Evolutionary conservation across 2,329 filamentous ascomycete species (phyloP).

Genomic region (Exophiala oligosperma): DNA sequence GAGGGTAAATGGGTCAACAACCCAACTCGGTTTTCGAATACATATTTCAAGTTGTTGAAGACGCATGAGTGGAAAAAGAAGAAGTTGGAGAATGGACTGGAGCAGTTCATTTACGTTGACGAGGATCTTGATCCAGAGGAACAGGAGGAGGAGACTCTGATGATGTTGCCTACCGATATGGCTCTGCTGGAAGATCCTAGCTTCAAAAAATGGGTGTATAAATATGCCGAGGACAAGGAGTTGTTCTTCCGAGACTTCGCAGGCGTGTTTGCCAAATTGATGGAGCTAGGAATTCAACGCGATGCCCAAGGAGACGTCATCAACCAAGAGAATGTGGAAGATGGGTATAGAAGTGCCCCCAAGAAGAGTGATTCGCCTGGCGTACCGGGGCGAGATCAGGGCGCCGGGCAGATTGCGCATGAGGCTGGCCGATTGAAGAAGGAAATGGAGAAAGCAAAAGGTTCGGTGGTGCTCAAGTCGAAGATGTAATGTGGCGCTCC

Average conservation of each 20-base stretch:
- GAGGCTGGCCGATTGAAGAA: conserved; percentile 16
- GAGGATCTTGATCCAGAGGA: conserved; percentile 34
- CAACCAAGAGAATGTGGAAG: conserved; percentile 59
- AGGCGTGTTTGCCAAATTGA: conserved; percentile 59
- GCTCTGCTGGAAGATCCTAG: conserved; percentile 54
- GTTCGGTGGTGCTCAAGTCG: not conserved
- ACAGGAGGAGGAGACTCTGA: conserved; percentile 44
- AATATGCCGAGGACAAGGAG: conserved; percentile 62
- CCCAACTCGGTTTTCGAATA: conserved; percentile 60
- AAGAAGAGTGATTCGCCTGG: conserved; percentile 52
- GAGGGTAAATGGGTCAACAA: conserved; percentile 61
- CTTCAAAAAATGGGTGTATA: conserved; percentile 59
- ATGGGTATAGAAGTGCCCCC: conserved; percentile 58
- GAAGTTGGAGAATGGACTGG: conserved; percentile 52
- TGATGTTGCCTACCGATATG: conserved; percentile 68
- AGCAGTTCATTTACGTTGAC: conserved; percentile 61
- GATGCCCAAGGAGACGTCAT: conserved; percentile 54
- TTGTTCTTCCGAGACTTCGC: conserved; percentile 62
- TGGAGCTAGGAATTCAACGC: conserved; percentile 61
- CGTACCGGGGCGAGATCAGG: conserved; percentile 17
- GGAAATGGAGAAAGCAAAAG: not conserved
- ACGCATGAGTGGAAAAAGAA: conserved; percentile 56
- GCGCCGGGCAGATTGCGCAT: conserved; percentile 11
- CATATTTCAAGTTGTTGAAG: conserved; percentile 57
- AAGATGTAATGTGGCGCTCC: conserved; percentile 4